Conservation (phyloP, 305 asterid genomes). For the Ilex paraguariensis region DNA sequence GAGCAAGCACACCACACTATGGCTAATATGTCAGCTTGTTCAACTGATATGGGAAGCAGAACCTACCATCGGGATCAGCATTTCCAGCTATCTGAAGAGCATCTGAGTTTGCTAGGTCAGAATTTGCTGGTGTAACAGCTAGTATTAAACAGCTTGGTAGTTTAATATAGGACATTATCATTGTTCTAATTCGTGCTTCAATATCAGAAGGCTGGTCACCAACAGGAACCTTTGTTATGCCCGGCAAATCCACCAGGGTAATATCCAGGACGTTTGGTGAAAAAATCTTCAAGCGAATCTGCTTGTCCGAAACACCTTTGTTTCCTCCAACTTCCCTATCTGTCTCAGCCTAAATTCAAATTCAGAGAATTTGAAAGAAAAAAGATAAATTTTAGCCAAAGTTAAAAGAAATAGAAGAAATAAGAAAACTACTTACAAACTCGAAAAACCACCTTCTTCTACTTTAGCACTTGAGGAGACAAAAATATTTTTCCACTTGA, state of each 20-base stretch:
- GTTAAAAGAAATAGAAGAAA: constrained; percentile 5
- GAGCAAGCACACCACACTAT: constrained; percentile 5
- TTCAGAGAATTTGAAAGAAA: constrained; percentile 7
- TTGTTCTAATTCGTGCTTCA: constrained; percentile 96
- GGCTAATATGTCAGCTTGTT: background rate
- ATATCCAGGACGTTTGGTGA: constrained; percentile 99
- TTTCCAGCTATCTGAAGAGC: constrained; percentile 99
- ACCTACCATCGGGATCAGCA: constrained; percentile 96
- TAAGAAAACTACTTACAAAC: background rate
- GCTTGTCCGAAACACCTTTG: constrained; percentile 89
- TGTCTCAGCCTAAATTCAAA: constrained; percentile 71
- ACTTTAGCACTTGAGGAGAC: background rate
- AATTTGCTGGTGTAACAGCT: constrained; percentile 98
- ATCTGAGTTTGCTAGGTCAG: constrained; percentile 96
- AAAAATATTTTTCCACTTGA: background rate
- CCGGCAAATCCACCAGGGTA: constrained; percentile 97
- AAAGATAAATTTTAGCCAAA: constrained; percentile 9
- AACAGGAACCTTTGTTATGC: constrained; percentile 94
- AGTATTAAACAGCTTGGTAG: constrained; percentile 82
- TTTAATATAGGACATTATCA: constrained; percentile 95
- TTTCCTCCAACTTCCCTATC: constrained; percentile 89
- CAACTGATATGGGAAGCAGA: constrained; percentile 14
- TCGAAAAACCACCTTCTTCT: background rate
- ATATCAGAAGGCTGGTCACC: constrained; percentile 99
- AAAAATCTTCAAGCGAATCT: constrained; percentile 86